Evolutionary conservation across 23 red algal species (phyloP), one percentile per base, ranked within the genome.

Genomic region (Gracilaria gracilis): DNA sequence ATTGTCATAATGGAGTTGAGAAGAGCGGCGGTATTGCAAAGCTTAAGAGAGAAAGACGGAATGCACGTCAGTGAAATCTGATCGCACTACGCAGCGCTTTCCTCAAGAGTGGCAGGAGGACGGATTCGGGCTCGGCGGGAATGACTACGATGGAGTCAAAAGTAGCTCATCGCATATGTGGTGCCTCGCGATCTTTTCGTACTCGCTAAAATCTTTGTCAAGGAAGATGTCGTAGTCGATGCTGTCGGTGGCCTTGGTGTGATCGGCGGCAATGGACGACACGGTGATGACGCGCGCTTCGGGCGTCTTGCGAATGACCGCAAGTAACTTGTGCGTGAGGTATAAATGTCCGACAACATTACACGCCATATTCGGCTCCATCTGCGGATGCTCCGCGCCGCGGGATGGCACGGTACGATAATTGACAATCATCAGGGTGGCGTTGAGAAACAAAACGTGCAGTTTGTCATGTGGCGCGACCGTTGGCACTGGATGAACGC

Each of bases 171-270:
- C 42, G 42, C 42, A 46, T 46, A 11, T 46, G 4, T 11, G 42
- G 42, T 46, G 42, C 42, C 42, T 46, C 42, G n/a, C 39, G 9
- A 54, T 79, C 38, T 79, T 25, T 8, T 16, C 39, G 49, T 79
- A 79, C 39, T 79, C 21, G 11, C 14, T 39, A 37, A 19, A 25
- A 13, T 37, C 38, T 2, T 29, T 25, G 9, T 8, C 73, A 1
- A 79, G 73, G 15, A 79, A 48, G 40, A 79, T 37, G 24, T 79
- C 73, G 49, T 79, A 79, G 20, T 79, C 27, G 49, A 79, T 79
- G 49, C 73, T 48, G 49, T 79, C 37, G 42, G 49, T 54, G 16
- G 16, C 11, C 27, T 67, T 67, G 16, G 62, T 67, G 9, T 79
- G 73, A 25, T 54, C 42, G 49, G 40, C 42, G 27, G 42, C 73